Percentiles rank a stretch among this genome's conserved stretches.
Evolutionary conservation across 306 rosid genomes (phyloP).

Genomic region (Rosa persica): DNA sequence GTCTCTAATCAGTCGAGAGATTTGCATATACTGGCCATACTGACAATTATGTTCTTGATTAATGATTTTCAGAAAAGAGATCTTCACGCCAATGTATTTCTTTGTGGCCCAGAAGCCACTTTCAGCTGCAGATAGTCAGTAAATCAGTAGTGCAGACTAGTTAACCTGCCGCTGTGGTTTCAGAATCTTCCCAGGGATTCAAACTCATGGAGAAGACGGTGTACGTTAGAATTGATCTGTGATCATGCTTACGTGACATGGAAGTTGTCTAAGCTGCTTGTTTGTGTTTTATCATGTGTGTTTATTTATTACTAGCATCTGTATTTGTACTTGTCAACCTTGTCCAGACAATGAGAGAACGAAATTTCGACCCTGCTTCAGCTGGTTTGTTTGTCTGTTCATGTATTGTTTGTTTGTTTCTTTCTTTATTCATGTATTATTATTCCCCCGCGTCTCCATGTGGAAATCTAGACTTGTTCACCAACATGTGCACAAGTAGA

Average conservation of each 20-base stretch:
- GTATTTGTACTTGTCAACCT: constrained; percentile 15
- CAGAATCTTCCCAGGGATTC: constrained; percentile 2
- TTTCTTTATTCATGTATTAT: neutral
- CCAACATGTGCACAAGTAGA: constrained; percentile 3
- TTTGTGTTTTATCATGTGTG: constrained; percentile 18
- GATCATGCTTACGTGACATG: constrained; percentile 10
- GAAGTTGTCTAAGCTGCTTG: constrained; percentile 23
- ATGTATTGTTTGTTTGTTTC: neutral
- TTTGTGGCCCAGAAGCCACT: constrained; percentile 83
- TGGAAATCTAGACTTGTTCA: neutral
- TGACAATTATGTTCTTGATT: constrained; percentile 1
- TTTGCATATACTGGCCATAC: neutral
- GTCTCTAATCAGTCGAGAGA: neutral
- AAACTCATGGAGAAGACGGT: neutral
- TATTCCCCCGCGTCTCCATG: neutral
- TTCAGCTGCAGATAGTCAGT: constrained; percentile 33
- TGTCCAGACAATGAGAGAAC: constrained; percentile 4
- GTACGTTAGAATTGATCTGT: constrained; percentile 19
- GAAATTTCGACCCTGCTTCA: neutral
- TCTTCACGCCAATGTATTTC: constrained; percentile 96
- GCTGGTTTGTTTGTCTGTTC: neutral
- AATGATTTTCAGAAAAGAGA: constrained; percentile 65
- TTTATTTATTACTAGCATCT: constrained; percentile 1
- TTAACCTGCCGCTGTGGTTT: constrained; percentile 1
- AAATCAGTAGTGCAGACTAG: constrained; percentile 5